Evolutionary conservation across 108 stramenopile genomes (phyloP).

Genomic region (Asterionellopsis glacialis): DNA sequence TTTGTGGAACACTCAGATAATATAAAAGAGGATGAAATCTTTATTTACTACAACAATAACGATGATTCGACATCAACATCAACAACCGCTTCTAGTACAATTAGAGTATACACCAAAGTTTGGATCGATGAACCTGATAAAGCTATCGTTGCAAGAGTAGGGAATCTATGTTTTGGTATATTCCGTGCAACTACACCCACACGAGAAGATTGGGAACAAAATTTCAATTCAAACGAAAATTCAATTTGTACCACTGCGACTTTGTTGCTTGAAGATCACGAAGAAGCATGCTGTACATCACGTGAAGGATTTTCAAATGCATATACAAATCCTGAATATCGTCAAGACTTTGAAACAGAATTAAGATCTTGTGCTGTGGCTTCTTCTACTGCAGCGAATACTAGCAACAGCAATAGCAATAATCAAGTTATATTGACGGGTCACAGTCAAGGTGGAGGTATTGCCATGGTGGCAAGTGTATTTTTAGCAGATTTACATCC

Average conservation of each 20-base stretch:
- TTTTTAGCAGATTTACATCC: constrained; percentile 26
- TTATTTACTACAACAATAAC: too few species aligned
- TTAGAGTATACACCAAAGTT: too few species aligned
- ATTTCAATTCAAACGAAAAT: background rate
- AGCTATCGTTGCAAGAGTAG: background rate
- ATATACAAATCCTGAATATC: background rate
- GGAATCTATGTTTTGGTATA: background rate
- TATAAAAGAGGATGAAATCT: too few species aligned
- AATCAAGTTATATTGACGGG: constrained; percentile 30
- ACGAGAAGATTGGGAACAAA: background rate
- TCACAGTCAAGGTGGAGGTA: constrained; percentile 25
- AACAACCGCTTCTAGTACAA: too few species aligned
- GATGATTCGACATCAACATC: too few species aligned
- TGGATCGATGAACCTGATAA: constrained; percentile 1
- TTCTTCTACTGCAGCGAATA: too few species aligned
- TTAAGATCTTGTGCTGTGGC: background rate
- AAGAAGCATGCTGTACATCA: background rate
- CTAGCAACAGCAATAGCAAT: background rate
- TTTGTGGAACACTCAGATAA: too few species aligned
- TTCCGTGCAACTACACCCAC: background rate
- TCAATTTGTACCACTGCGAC: background rate
- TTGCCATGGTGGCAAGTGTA: constrained; percentile 31
- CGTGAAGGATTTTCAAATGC: background rate
- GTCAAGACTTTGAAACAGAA: background rate
- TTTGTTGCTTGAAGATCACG: background rate